phyloP scores from a whole-genome alignment of 2,329 filamentous ascomycete species.

The Aspergillus ustus region DNA sequence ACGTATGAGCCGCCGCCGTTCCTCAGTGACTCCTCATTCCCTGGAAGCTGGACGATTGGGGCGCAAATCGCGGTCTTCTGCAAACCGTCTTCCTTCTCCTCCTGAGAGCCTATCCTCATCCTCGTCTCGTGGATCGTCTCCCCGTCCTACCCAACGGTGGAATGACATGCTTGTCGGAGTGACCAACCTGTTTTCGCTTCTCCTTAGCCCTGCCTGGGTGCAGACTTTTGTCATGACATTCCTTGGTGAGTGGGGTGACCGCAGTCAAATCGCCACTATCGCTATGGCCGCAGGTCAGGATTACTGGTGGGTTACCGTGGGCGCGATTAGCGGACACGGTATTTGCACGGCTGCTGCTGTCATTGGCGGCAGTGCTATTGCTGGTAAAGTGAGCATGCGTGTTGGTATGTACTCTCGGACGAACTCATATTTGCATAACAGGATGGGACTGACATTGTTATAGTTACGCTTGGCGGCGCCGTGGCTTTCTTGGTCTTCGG shows the following conservation, averaged over 20 bases:
- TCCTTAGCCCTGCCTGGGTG: slow-evolving; percentile 95
- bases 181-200: slow-evolving; percentile 81
- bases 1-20: slow-evolving; percentile 67
- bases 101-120: slow-evolving; percentile 81
- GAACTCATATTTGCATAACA: not conserved
- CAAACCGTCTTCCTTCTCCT: slow-evolving; percentile 77
- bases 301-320: slow-evolving; percentile 97
- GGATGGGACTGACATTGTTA: slow-evolving; percentile 30
- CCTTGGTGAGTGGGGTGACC: slow-evolving; percentile 95
- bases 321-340: slow-evolving; percentile 82
- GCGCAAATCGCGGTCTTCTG: slow-evolving; percentile 70
- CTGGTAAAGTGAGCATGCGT: slow-evolving; percentile 90
- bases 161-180: slow-evolving; percentile 65
- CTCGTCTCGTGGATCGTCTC: slow-evolving; percentile 65
- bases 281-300: slow-evolving; percentile 98
- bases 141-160: slow-evolving; percentile 49
- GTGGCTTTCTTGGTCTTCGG: slow-evolving; percentile 89
- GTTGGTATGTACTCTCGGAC: slow-evolving; percentile 74
- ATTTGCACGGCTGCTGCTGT: slow-evolving; percentile 92
- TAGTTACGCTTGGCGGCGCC: slow-evolving; percentile 91
- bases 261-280: slow-evolving; percentile 96
- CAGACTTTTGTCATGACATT: slow-evolving; percentile 99
- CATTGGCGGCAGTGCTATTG: slow-evolving; percentile 87
- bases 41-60: slow-evolving; percentile 77
- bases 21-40: slow-evolving; percentile 73